phyloP scores from a whole-genome alignment of 1,139 yeast genomes.

The Yamadazyma triangularis region DNA sequence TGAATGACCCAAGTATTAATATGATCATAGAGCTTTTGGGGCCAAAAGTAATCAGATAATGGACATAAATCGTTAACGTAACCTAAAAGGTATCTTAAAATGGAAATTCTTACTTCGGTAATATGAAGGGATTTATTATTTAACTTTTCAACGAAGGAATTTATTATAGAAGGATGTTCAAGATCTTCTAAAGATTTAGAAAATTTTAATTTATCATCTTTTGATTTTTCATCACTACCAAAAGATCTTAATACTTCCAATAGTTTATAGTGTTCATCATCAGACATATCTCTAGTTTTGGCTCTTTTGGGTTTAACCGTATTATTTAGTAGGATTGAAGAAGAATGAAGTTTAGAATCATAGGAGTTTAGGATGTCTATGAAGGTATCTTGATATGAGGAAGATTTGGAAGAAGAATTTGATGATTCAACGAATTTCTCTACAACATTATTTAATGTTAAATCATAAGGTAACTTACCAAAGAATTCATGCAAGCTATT shows the following conservation, averaged over 20 bases:
- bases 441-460: constrained; percentile 16
- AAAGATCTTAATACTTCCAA: constrained; percentile 37
- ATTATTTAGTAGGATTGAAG: background rate
- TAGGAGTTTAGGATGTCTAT: constrained; percentile 16
- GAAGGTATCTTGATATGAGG: constrained; percentile 20
- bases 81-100: constrained; percentile 40
- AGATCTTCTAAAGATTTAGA: constrained; percentile 1
- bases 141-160: constrained; percentile 8
- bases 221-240: constrained; percentile 16
- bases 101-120: constrained; percentile 27
- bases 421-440: constrained; percentile 13
- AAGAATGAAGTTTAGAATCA: background rate
- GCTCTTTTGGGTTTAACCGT: background rate
- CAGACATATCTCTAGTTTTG: constrained; percentile 13
- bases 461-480: constrained; percentile 1
- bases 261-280: constrained; percentile 31
- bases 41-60: constrained; percentile 25
- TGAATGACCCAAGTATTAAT: constrained; percentile 34
- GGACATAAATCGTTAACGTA: constrained; percentile 13
- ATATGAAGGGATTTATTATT: constrained; percentile 7
- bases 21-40: constrained; percentile 15
- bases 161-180: background rate
- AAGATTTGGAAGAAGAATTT: background rate
- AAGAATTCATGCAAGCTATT: constrained; percentile 16
- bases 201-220: background rate